Percentiles rank a stretch among this genome's conserved stretches.
Conservation (phyloP, 768 basidiomycete genomes). For the Kwoniella shandongensis region DNA sequence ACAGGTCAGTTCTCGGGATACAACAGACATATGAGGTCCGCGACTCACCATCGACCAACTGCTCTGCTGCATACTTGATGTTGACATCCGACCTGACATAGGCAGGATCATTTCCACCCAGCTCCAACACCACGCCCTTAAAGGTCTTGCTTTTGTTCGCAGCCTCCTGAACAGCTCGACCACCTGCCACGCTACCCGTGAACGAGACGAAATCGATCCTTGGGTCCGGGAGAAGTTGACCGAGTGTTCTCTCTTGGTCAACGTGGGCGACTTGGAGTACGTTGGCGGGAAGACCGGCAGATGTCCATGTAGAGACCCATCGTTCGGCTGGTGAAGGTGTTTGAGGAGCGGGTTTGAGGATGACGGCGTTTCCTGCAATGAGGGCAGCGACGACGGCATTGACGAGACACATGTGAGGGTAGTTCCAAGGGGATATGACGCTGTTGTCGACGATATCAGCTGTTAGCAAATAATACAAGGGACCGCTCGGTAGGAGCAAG, state of each 20-base stretch:
- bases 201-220: conserved; percentile 80
- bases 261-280: conserved; percentile 58
- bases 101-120: conserved; percentile 97
- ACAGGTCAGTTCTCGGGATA: neutral
- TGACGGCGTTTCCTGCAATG: conserved; percentile 79
- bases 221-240: conserved; percentile 66
- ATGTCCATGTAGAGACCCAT: conserved; percentile 66
- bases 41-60: conserved; percentile 81
- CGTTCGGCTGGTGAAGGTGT: conserved; percentile 86
- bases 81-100: conserved; percentile 88
- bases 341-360: conserved; percentile 95
- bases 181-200: conserved; percentile 82
- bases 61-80: conserved; percentile 73
- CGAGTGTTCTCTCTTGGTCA: conserved; percentile 59
- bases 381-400: conserved; percentile 91
- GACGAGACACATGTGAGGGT: conserved; percentile 82
- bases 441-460: too few relatives aligned
- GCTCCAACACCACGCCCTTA: conserved; percentile 85
- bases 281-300: conserved; percentile 74
- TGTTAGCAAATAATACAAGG: neutral
- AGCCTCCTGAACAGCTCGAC: conserved; percentile 69
- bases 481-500: neutral
- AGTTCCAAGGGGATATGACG: conserved; percentile 91
- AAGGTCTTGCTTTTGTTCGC: conserved; percentile 69
- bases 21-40: neutral